A percentile compares a stretch with the other conserved stretches of the same genome.
These are phyloP conservation scores for Ascocoryne sarcoides DNA, from an alignment of 2,329 filamentous ascomycete genomes.

Conservation along the genomic window DNA sequence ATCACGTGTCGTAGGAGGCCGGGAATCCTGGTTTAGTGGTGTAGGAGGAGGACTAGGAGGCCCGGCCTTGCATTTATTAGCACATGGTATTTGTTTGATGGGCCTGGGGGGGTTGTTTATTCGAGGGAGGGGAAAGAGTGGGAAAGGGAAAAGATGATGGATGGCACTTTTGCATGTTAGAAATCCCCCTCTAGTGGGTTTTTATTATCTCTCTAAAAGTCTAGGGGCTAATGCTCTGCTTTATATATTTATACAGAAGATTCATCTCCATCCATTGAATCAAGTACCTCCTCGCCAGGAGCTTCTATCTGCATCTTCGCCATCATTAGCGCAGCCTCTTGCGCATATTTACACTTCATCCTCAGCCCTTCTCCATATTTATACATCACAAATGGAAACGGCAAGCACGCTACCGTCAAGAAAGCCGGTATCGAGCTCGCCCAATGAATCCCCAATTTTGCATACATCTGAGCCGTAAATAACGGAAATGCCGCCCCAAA, in stretches of 20 bases:
- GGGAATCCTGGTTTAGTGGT: too few species aligned
- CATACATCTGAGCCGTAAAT: conserved; percentile 7
- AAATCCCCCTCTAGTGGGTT: too few species aligned
- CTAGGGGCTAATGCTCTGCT: too few species aligned
- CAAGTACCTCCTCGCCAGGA: not conserved
- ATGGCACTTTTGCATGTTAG: too few species aligned
- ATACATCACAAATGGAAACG: conserved; percentile 30
- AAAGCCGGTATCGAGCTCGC: conserved; percentile 5
- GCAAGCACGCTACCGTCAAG: conserved; percentile 27
- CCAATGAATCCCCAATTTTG: conserved; percentile 3
- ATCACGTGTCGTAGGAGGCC: conserved; percentile 9
- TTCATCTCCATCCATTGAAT: too few species aligned
- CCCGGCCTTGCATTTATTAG: conserved; percentile 20
- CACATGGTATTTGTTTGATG: conserved; percentile 18
- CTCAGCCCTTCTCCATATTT: conserved; percentile 25
- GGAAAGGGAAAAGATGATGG: too few species aligned
- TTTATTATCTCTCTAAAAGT: too few species aligned
- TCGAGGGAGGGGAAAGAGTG: too few species aligned
- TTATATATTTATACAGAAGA: too few species aligned
- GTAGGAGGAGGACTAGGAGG: conserved; percentile 13
- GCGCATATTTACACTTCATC: conserved; percentile 20
- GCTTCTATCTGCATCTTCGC: too few species aligned
- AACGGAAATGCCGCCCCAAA: conserved; percentile 4
- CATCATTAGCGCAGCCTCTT: conserved; percentile 40
- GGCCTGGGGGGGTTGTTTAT: not conserved